Conservation (phyloP, 1,284 basidiomycete species). For the Grifola frondosa region DNA sequence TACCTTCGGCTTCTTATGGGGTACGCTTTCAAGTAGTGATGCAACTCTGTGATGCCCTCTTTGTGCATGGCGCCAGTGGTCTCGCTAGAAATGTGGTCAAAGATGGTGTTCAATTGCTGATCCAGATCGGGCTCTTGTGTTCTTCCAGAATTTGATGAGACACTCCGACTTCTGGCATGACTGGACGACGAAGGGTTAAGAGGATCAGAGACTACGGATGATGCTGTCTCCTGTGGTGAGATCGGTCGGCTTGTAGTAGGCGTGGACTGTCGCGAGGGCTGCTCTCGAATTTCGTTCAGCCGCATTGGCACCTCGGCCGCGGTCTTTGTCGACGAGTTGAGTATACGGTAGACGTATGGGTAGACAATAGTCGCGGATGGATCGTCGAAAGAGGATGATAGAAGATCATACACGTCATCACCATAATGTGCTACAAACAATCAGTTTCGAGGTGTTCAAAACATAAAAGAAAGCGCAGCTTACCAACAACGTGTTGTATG, state of each 20-base stretch:
- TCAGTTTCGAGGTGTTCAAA: too few species aligned
- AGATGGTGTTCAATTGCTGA: slow-evolving; percentile 78
- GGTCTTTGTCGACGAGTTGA: slow-evolving; percentile 64
- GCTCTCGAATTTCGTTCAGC: slow-evolving; percentile 40
- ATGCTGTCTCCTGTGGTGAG: slow-evolving; percentile 59
- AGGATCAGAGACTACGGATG: slow-evolving; percentile 53
- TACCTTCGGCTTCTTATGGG: slow-evolving; percentile 87
- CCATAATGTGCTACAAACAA: slow-evolving; percentile 64
- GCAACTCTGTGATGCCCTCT: slow-evolving; percentile 93
- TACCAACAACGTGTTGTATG: slow-evolving; percentile 92
- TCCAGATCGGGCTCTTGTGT: slow-evolving; percentile 78
- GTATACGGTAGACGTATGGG: slow-evolving; percentile 83
- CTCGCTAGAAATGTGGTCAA: slow-evolving; percentile 88
- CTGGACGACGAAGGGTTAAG: slow-evolving; percentile 56
- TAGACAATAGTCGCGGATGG: slow-evolving; percentile 82
- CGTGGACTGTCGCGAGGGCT: slow-evolving; percentile 47
- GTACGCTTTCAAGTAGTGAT: slow-evolving; percentile 91
- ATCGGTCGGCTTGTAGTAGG: slow-evolving; percentile 60
- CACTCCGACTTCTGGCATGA: slow-evolving; percentile 64
- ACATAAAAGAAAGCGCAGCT: slow-evolving; percentile 35
- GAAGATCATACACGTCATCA: slow-evolving; percentile 77
- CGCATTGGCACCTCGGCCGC: slow-evolving; percentile 37
- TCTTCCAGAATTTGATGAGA: slow-evolving; percentile 54
- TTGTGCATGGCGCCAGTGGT: slow-evolving; percentile 81
- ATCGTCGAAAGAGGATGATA: slow-evolving; percentile 78